Base-by-base conservation (phyloP, 192 early-diverging fungal genomes). In the Allomyces macrogynus region DNA sequence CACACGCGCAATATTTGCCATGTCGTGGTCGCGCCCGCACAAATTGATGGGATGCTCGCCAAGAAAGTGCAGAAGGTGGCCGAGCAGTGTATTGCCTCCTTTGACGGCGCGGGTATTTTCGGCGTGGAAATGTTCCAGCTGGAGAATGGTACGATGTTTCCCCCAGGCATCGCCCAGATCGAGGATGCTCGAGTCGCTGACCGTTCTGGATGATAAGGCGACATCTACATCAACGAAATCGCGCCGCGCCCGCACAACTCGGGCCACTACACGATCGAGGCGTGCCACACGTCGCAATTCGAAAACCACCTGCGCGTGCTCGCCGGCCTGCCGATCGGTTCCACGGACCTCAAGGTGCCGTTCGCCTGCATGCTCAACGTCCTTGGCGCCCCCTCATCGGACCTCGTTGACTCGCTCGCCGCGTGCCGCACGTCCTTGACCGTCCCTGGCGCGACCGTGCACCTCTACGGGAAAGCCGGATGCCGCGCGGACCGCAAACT, bases 241-340 rank as follows among this genome's bases (percentile, higher is more conserved):
- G 96, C 96, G 16, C 96, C 96, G 43, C 87, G 96, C 10, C 94
- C 96, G 24, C 96, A 99, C 77, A 99, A 99, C 76, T 95, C 93
- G 64, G 96, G 96, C 70, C 96, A 99, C 72, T 97, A 96, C 72
- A 97, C 96, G 10, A 95, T 90, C 68, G 96, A 99, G 69, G 93
- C 94, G 1, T 97, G 92, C 72, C 76, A 89, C 69, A 99, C 96
- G 12, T 95, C 92, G 32, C 96, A 99, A 75, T 99, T 88, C 71
- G 96, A 99, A 69, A 89, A 91, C 76, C 87, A 91, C 63, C 71
- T 99, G 65, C 88, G 94, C 25, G 89, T 89, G 26, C 89, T 99
- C 43, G 78, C 92, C 8, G 91, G 89, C 62, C 75, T 93, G 64
- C 93, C 96, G 10, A 80, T 99, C 11, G 94, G 94, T 61, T 83